Evolutionary conservation across 805 yeast species (phyloP), one percentile per base, ranked within the genome.

Genomic region (Saturnispora zaruensis): DNA sequence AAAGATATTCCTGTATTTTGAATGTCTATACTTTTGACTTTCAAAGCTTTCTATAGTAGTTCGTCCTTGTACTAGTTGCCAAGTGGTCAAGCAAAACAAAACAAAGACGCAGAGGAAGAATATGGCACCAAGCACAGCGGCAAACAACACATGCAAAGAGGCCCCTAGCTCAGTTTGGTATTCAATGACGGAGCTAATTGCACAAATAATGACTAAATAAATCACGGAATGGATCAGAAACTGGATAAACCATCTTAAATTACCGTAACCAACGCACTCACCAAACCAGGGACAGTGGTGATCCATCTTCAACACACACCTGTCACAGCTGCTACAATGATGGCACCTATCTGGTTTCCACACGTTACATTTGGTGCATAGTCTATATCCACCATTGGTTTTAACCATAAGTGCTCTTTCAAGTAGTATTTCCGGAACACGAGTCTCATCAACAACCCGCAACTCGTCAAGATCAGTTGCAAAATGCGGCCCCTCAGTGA

Each of bases 271-370:
- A 51, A 91, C 77, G 64, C 97, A 90, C 5, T 79, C 72, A 2
- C 95, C 82, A 65, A 89, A 88, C 98, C 98, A 91, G 0, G 97
- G 97, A 55, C 83, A 78, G 60, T 78, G 81, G 55, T 78, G 83
- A 62, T 78, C 82, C 82, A 78, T 78, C 41, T 69, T 58, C 38
- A 78, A 59, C 2, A 76, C 62, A 60, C 83, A 78, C 49, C 55
- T 62, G 2, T 67, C 65, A 50, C 80, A 75, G 14, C 73, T 55
- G 1, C 79, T 72, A 58, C 83, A 78, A 60, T 78, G 83, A 57
- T 78, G 83, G 48, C 77, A 67, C 51, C 83, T 60, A 59, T 78
- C 83, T 0, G 83, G 83, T 58, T 77, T 78, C 82, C 82, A 78
- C 9, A 69, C 75, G 37, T 66, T 59, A 58, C 83, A 78, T 53